Base-by-base conservation (phyloP, 2,329 filamentous ascomycete genomes). In the Penicillium sp. region DNA sequence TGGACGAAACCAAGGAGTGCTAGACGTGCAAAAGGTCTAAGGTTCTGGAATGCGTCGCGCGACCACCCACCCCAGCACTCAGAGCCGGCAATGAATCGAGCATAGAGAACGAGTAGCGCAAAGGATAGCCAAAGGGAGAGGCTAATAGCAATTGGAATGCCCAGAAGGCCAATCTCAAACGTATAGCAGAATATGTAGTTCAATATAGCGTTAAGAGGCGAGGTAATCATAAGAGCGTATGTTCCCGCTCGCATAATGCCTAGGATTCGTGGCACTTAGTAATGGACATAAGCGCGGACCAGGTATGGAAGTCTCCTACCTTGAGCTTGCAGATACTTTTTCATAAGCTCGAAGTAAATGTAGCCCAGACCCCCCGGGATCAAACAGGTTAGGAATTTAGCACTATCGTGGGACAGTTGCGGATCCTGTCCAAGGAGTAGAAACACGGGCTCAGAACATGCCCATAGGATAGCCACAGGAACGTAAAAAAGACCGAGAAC, bases 111-210 rank as follows among this genome's bases (percentile, higher is more conserved):
- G 0, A 96, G 80, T 0, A 93, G 81, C 3, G 87, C 67, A 70
- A 96, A 95, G 0, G 89, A 93, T 0, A 86, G 74, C 91, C 91
- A 96, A 76, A 96, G 96, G 1, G 88, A 87, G 51, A 95, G 85
- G 1, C 90, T 88, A 0, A 90, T 94, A 2, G 91, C 91, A 7
- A 96, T 70, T 0, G 91, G 90, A 0, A 90, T 91, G 8, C 90
- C 91, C 39, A 92, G 80, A 0, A 96, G 80, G 1, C 89, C 90
- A 34, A 93, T 74, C 0, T 80, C 76, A 53, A 91, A 79, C 0
- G 79, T 84, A 67, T 95, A 87, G 60, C 93, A 84, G 71, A 94
- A 89, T 27, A 92, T 72, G 59, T 81, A 85, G 59, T 84, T 85
- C 29, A 86, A 70, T 3, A 72, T 76, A 7, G 80, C 82, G 61